Evolutionary conservation across 2,329 filamentous ascomycete genomes (phyloP).

Genomic region (Scedosporium boydii): DNA sequence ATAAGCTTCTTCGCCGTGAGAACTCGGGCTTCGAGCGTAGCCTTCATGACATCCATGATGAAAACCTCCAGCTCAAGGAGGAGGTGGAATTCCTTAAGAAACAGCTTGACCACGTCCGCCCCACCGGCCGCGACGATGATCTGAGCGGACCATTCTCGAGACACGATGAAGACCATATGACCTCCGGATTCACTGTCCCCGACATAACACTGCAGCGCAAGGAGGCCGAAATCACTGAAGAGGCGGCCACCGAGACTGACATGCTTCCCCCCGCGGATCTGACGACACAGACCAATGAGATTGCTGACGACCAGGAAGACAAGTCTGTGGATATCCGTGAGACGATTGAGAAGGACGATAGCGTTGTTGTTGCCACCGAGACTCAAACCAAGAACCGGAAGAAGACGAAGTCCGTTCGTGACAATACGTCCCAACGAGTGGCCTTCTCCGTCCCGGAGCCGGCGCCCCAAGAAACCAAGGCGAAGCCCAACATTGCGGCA

Average conservation of each 20-base stretch:
- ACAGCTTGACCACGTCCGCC: slow-evolving; percentile 32
- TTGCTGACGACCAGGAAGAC: slow-evolving; percentile 17
- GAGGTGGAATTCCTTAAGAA: slow-evolving; percentile 35
- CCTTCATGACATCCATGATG: slow-evolving; percentile 33
- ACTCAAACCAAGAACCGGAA: slow-evolving; percentile 1
- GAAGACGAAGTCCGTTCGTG: slow-evolving; percentile 13
- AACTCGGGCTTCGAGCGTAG: slow-evolving; percentile 38
- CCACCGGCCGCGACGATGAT: slow-evolving; percentile 24
- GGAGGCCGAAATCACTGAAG: slow-evolving; percentile 24
- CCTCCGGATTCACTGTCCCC: slow-evolving; percentile 48
- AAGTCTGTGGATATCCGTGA: slow-evolving; percentile 10
- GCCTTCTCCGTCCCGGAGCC: slow-evolving; percentile 31
- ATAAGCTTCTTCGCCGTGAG: slow-evolving; percentile 37
- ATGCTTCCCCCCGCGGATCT: slow-evolving; percentile 19
- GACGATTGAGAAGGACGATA: slow-evolving; percentile 9
- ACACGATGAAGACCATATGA: slow-evolving; percentile 41
- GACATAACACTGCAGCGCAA: slow-evolving; percentile 45
- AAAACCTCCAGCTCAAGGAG: slow-evolving; percentile 37
- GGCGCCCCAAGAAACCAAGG: slow-evolving; percentile 16
- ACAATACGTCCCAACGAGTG: slow-evolving; percentile 23
- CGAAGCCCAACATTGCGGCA: slow-evolving; percentile 20
- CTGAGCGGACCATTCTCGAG: slow-evolving; percentile 13
- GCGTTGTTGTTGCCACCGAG: slow-evolving; percentile 2
- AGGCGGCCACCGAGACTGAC: slow-evolving; percentile 25
- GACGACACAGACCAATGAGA: slow-evolving; percentile 22